Base-by-base conservation (phyloP, 257 asterid species). In the Voacanga thouarsii region DNA sequence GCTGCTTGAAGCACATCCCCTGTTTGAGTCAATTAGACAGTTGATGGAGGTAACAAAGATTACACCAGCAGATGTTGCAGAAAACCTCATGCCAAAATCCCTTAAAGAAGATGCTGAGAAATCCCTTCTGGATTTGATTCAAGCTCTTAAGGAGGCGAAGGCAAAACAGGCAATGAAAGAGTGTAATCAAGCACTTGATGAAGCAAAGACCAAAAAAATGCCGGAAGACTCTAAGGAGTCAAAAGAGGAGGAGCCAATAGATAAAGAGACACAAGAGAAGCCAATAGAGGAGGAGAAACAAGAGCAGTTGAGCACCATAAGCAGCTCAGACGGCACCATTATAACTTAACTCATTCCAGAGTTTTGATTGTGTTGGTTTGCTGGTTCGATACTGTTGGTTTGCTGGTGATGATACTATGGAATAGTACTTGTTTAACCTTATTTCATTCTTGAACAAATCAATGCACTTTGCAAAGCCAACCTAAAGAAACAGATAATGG, bases 31-130 rank as follows among this genome's bases (percentile, higher is more conserved):
- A 55, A 72, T 89, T 3, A 28, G 49, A 75, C 63, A 10, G 37
- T 60, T 81, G 79, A 41, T 83, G 39, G 78, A 71, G 44, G 86
- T 71, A 15, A 75, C 78, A 16, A 50, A 61, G 4, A 74, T 79
- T 69, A 75, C 83, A 7, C 86, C 86, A 19, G 80, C 81, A 43
- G 86, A 79, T 83, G 80, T 78, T 26, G 85, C 82, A 5, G 85
- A 82, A 70, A 89, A 86, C 71, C 68, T 90, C 86, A 89, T 87
- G 94, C 90, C 92, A 0, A 90, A 88, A 73, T 64, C 81, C 37
- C 45, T 51, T 0, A 82, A 86, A 0, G 89, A 81, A 26, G 85
- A 82, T 26, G 85, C 16, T 30, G 84, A 81, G n/a, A 70, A 57
- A 8, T 81, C 87, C 59, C 50, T 89, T 87, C 33, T 12, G 80